These are phyloP conservation scores for Phytophthora constricta DNA, from an alignment of 352 stramenopile species.

Conservation along the genomic window DNA sequence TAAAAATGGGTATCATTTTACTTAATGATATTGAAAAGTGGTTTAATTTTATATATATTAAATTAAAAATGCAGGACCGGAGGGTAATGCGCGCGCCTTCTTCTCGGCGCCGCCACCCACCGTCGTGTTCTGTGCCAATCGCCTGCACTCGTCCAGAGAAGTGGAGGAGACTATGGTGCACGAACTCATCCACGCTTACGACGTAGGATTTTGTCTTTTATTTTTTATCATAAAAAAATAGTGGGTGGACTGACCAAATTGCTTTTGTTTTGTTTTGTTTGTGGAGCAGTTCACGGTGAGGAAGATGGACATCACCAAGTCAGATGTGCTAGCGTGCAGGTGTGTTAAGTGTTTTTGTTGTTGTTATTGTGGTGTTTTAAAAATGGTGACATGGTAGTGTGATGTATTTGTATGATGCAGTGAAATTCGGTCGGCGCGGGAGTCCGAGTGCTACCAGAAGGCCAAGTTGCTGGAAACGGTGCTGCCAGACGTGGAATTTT, in stretches of 20 bases:
- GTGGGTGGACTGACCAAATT: neutral
- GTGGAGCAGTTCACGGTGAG: slow-evolving; percentile 73
- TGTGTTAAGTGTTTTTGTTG: slow-evolving; percentile 12
- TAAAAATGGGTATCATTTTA: slow-evolving; percentile 15
- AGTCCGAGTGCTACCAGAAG: slow-evolving; percentile 87
- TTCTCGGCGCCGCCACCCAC: slow-evolving; percentile 84
- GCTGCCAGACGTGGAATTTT: slow-evolving; percentile 68
- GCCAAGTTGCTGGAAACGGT: slow-evolving; percentile 63
- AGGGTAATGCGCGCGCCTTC: slow-evolving; percentile 80
- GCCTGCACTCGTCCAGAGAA: slow-evolving; percentile 70
- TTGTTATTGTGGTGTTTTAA: neutral
- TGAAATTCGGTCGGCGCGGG: slow-evolving; percentile 81
- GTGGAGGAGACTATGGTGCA: slow-evolving; percentile 88
- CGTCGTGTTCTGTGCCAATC: slow-evolving; percentile 85
- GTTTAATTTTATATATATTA: slow-evolving; percentile 5
- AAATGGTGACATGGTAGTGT: too few species aligned
- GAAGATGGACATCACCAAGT: slow-evolving; percentile 88
- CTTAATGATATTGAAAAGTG: neutral
- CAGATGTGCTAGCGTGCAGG: slow-evolving; percentile 82
- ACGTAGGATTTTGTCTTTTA: slow-evolving; percentile 47
- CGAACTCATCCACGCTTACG: slow-evolving; percentile 87
- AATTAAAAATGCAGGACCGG: slow-evolving; percentile 73
- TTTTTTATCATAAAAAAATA: neutral
- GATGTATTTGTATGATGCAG: slow-evolving; percentile 33
- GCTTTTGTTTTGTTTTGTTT: neutral